phyloP scores from a whole-genome alignment of 1,139 yeast species.

The Zygosaccharomyces sapae region DNA sequence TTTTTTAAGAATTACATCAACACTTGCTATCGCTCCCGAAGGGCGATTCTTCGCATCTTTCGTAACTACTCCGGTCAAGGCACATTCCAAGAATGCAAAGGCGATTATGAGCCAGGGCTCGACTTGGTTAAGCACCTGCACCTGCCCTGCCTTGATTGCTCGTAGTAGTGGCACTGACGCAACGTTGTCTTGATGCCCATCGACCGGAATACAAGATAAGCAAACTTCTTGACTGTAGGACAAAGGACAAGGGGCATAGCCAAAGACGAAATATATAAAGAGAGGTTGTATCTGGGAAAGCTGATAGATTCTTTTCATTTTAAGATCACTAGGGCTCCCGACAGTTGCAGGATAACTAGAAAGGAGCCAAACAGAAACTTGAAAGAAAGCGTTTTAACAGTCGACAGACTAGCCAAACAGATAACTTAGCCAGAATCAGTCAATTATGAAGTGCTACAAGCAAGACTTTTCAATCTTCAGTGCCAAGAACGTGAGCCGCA shows the following conservation, averaged over 20 bases:
- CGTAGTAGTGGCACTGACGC: too few relatives aligned
- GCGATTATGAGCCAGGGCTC: too few relatives aligned
- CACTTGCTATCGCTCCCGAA: too few relatives aligned
- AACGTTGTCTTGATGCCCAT: too few relatives aligned
- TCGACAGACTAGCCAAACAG: neutral
- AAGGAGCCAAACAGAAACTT: neutral
- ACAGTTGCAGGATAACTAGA: neutral
- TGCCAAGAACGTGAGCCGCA: constrained; percentile 3
- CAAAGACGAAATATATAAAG: neutral
- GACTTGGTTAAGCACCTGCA: too few relatives aligned
- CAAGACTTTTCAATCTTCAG: constrained; percentile 3
- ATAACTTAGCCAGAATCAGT: neutral
- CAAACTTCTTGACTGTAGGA: too few relatives aligned
- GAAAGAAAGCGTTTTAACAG: neutral
- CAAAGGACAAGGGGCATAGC: neutral
- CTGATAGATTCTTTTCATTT: neutral
- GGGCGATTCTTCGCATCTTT: too few relatives aligned
- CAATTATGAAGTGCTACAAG: constrained; percentile 5
- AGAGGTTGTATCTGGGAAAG: neutral
- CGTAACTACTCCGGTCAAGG: too few relatives aligned
- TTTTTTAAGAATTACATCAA: too few relatives aligned
- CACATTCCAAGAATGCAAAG: too few relatives aligned
- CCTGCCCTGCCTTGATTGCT: too few relatives aligned
- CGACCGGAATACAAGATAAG: too few relatives aligned
- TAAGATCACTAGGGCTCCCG: neutral